Base-by-base conservation (phyloP, 495 filamentous ascomycete genomes). In the Penicillium odoratum region DNA sequence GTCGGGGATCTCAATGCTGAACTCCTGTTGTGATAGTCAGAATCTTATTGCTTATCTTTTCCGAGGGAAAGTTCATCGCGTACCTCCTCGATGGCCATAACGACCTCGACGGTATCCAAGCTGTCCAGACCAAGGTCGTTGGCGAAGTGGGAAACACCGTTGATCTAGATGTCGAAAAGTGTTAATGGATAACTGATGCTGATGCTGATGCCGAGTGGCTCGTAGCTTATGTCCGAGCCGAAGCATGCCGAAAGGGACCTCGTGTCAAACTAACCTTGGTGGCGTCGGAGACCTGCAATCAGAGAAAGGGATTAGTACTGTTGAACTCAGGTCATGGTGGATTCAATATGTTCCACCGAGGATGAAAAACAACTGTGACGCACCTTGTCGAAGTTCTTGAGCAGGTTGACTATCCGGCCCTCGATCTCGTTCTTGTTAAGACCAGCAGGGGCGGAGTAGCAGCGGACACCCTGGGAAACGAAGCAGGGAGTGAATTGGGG, bases 81-180 rank as follows among this genome's bases (percentile, higher is more conserved):
- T 81, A 96, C 93, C 89, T 98, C 94, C 83, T 98, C 94, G 78
- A 98, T 97, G 60, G 94, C 94, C 94, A 98, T 98, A 59, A 98
- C 95, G 63, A 98, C 93, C 82, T 98, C 94, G 52, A 98, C 94
- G 49, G 93, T 97, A 72, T 98, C 94, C 73, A 98, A 81, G 80
- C 90, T 95, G 80, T 98, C 94, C 64, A 98, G 76, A 56, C 92
- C 95, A 48, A 98, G 85, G 78, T 98, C 94, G 69, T 97, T 97
- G 54, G 91, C 78, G 75, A 98, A 98, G 84, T 97, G 91, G 30
- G 94, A 88, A 43, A 76, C 80, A 46, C 81, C 78, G 62, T 83
- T 90, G 64, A 97, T 87, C 94, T 98, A 67, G 50, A 53, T 28
- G 25, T 53, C 44, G 48, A 33, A 34, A 7, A 2, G 4, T 47